Base-by-base conservation (phyloP, 1,284 basidiomycete genomes). In the Agroathelia rolfsii region DNA sequence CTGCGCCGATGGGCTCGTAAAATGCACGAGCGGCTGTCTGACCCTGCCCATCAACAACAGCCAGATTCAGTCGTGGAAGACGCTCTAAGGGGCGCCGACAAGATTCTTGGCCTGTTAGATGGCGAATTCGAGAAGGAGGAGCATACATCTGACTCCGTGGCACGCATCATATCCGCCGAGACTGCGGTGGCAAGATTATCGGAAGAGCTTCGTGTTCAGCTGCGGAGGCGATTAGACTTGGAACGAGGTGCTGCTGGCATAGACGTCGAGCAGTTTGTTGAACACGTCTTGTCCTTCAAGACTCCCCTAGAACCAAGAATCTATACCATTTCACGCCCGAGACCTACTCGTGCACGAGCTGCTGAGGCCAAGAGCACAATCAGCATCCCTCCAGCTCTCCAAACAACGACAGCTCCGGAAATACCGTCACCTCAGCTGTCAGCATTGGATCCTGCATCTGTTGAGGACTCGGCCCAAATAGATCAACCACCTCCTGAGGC, bases 161-260 rank as follows among this genome's bases (percentile, higher is more conserved):
- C 71, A 1, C 62, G 82, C 22, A 58, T 82, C 3, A 41, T 76
- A 11, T 58, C 76, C 0, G 75, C 76, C 1, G 66, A 78, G 43
- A 64, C 69, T 19, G 64, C 77, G 0, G 68, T 84, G 6, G 62
- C 69, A 18, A 58, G 64, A 0, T 56, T 90, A 12, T 63, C 70
- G 14, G 60, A 61, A 29, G 85, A 90, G 48, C 53, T 90, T 26
- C 68, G 78, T 41, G 48, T 48, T 3, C 83, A 88, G 55, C 72
- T 68, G 14, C 64, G 69, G 40, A 65, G 65, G 41, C 56, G 81
- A 28, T 42, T 86, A 32, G 57, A 64, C 18, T 47, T 74, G 8
- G 74, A 78, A n/a, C n/a, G 45, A 57, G 51, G 24, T 18, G 43
- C 18, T 48, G 32, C 17, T 24, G 32, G 8, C 20, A 13, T 10